Evolutionary conservation across 2,329 filamentous ascomycete species (phyloP).

Genomic region (Acephala macrosclerotiorum): DNA sequence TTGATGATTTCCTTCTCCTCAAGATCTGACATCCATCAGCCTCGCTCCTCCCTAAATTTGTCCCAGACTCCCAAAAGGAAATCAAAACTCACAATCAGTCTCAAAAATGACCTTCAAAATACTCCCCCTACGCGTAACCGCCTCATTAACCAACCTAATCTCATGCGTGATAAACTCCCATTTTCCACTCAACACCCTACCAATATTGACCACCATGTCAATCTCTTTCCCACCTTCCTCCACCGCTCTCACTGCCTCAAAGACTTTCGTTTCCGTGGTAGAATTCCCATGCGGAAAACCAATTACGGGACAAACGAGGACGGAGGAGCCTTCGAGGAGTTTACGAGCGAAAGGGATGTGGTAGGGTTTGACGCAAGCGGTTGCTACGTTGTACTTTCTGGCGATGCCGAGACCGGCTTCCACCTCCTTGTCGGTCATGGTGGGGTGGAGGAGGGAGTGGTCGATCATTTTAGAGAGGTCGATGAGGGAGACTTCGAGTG

Average conservation of each 20-base stretch:
- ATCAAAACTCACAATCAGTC: conserved; percentile 54
- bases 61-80: too few relatives aligned
- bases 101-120: conserved; percentile 69
- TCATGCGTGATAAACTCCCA: conserved; percentile 64
- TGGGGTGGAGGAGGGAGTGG: conserved; percentile 68
- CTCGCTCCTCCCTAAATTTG: too few relatives aligned
- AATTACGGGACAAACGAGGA: conserved; percentile 56
- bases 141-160: conserved; percentile 57
- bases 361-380: conserved; percentile 67
- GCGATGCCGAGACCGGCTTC: conserved; percentile 55
- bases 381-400: conserved; percentile 57
- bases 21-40: conserved; percentile 46
- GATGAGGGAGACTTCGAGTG: background rate
- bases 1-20: conserved; percentile 55
- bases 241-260: conserved; percentile 58
- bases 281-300: conserved; percentile 68
- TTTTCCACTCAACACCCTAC: conserved; percentile 62
- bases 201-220: conserved; percentile 68
- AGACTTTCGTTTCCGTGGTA: conserved; percentile 60
- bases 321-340: conserved; percentile 55
- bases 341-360: conserved; percentile 55
- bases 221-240: conserved; percentile 59
- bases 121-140: conserved; percentile 52
- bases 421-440: conserved; percentile 64
- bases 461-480: conserved; percentile 8